These are phyloP conservation scores for Russula compacta DNA, from an alignment of 768 basidiomycete genomes.

Conservation along the genomic window DNA sequence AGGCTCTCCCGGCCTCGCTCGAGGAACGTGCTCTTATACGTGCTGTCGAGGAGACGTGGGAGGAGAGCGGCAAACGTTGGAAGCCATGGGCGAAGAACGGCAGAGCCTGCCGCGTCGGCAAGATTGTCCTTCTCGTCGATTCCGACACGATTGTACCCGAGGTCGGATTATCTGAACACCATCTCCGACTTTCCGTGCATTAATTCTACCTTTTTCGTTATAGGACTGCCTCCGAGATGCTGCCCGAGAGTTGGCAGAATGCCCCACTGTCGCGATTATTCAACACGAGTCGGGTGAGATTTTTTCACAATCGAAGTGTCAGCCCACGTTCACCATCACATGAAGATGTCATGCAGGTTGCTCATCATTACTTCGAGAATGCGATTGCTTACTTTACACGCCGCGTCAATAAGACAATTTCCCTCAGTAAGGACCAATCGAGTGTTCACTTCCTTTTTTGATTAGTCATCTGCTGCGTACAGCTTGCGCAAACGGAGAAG, in stretches of 20 bases:
- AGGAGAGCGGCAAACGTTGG: conserved; percentile 27
- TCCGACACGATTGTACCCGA: conserved; percentile 44
- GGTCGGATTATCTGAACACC: conserved; percentile 8
- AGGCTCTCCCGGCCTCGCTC: conserved; percentile 29
- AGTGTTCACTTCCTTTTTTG: not conserved
- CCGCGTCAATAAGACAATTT: conserved; percentile 39
- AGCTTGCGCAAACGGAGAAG: conserved; percentile 36
- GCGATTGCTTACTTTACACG: conserved; percentile 41
- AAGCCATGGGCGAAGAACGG: conserved; percentile 31
- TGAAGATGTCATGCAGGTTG: conserved; percentile 48
- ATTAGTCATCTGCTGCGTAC: not conserved
- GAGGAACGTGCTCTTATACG: conserved; percentile 43
- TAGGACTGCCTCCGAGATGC: conserved; percentile 45
- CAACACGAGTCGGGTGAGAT: conserved; percentile 39
- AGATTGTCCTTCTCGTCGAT: conserved; percentile 41
- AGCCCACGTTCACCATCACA: conserved; percentile 22
- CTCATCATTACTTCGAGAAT: conserved; percentile 44
- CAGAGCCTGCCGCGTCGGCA: conserved; percentile 35
- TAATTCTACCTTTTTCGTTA: not conserved
- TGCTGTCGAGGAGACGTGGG: conserved; percentile 44
- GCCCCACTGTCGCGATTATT: conserved; percentile 42
- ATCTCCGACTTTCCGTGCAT: not conserved
- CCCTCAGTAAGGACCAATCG: conserved; percentile 23
- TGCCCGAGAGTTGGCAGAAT: conserved; percentile 40
- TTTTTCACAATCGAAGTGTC: not conserved